These are phyloP conservation scores for Euphorbia peplus DNA, from an alignment of 345 rosid species.

Conservation along the genomic window DNA sequence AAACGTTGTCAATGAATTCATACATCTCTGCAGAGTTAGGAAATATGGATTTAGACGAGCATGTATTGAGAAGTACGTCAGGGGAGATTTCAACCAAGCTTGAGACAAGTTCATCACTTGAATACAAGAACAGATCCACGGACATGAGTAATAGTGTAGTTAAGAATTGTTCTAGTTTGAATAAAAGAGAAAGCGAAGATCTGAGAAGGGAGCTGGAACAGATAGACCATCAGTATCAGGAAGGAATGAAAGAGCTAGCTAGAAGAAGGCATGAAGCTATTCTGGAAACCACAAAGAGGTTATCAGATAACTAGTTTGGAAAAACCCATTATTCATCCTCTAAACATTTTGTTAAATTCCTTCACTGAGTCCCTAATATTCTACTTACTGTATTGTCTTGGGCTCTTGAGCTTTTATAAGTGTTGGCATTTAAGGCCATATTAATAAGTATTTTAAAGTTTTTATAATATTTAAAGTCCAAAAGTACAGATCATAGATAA, in stretches of 20 bases:
- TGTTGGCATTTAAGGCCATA: no score
- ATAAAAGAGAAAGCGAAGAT: background rate
- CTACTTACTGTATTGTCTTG: no score
- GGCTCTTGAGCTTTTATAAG: no score
- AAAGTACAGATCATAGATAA: no score
- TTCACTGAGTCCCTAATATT: no score
- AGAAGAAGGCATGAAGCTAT: constrained; percentile 11
- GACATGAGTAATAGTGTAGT: background rate
- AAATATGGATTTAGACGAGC: constrained; percentile 16
- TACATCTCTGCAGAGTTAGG: constrained; percentile 30
- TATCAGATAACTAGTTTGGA: no score
- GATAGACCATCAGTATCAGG: constrained; percentile 16
- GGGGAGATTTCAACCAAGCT: constrained; percentile 11
- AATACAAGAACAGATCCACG: constrained; percentile 6
- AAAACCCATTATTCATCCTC: no score
- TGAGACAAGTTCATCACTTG: constrained; percentile 2
- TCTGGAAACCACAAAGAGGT: constrained; percentile 41
- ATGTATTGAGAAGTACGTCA: constrained; percentile 2
- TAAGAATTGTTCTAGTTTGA: no score
- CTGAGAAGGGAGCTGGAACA: constrained; percentile 11
- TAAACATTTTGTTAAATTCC: no score
- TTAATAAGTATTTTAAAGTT: no score
- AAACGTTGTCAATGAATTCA: constrained; percentile 26
- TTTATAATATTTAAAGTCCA: no score
- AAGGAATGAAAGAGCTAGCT: constrained; percentile 12